Conservation (phyloP, 2,329 filamentous ascomycete genomes). For the Fusarium xyrophilum region DNA sequence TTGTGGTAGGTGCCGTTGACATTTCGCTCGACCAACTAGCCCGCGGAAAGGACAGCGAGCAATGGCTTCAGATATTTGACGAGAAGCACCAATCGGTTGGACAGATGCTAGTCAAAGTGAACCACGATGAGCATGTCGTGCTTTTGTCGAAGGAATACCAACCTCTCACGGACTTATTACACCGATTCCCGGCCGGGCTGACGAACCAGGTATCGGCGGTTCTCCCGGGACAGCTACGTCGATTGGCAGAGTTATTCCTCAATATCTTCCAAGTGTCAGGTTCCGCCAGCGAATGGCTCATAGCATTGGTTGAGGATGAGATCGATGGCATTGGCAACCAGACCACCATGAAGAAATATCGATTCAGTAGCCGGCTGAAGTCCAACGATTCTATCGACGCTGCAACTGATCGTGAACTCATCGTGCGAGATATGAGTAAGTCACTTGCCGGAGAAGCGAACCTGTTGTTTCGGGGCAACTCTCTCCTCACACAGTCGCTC, state of each 20-base stretch:
- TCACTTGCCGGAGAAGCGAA: conserved; percentile 88
- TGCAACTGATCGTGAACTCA: conserved; percentile 69
- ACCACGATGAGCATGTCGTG: conserved; percentile 88
- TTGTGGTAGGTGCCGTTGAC: conserved; percentile 76
- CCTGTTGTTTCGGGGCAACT: conserved; percentile 92
- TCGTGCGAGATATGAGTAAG: conserved; percentile 79
- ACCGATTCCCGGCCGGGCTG: conserved; percentile 82
- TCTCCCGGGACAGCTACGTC: conserved; percentile 77
- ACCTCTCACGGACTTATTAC: conserved; percentile 80
- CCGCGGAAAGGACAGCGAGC: conserved; percentile 77
- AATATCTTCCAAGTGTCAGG: conserved; percentile 97
- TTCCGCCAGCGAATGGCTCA: conserved; percentile 85
- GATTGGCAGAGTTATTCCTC: conserved; percentile 83
- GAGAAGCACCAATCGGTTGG: conserved; percentile 78
- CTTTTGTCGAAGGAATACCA: conserved; percentile 86
- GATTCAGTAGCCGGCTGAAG: conserved; percentile 73
- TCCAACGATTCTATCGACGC: conserved; percentile 73
- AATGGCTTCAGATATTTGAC: conserved; percentile 86
- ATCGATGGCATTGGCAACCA: conserved; percentile 93
- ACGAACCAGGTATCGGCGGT: conserved; percentile 84
- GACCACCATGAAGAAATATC: conserved; percentile 73
- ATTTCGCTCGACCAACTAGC: conserved; percentile 81
- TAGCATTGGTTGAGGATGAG: conserved; percentile 92
- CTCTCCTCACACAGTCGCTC: conserved; percentile 87
- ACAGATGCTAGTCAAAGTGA: conserved; percentile 82